These are phyloP conservation scores for Xanthoceras sorbifolium DNA, from an alignment of 345 rosid genomes.

Conservation along the genomic window DNA sequence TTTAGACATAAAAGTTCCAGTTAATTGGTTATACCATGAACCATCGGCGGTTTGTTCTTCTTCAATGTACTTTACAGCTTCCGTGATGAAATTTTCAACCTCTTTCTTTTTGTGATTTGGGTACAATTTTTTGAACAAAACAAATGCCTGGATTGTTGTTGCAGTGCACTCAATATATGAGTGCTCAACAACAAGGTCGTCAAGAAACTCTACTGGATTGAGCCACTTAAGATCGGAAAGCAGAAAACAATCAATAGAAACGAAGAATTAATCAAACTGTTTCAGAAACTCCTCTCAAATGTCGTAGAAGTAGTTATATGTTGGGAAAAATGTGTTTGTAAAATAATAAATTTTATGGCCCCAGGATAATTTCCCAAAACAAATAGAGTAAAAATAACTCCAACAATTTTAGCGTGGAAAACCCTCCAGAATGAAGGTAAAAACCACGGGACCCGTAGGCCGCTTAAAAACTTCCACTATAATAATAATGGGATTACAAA, in stretches of 20 bases:
- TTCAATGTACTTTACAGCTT: conserved; percentile 40
- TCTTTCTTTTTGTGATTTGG: conserved; percentile 43
- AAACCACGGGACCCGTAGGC: too few species aligned
- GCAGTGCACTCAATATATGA: conserved; percentile 57
- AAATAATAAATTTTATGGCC: too few species aligned
- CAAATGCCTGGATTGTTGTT: conserved; percentile 47
- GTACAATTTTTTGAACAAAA: conserved; percentile 41
- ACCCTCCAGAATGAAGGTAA: too few species aligned
- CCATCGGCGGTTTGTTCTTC: conserved; percentile 48
- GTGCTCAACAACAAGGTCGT: conserved; percentile 43
- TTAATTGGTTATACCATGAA: conserved; percentile 39
- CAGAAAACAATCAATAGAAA: background rate
- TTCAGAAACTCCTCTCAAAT: too few species aligned
- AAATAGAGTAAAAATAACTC: too few species aligned
- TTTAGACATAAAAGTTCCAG: too few species aligned
- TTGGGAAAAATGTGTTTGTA: too few species aligned
- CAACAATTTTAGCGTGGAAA: too few species aligned
- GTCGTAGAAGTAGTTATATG: too few species aligned
- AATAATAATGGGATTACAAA: too few species aligned
- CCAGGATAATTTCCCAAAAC: too few species aligned
- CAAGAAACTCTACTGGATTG: conserved; percentile 51
- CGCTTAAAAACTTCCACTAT: too few species aligned
- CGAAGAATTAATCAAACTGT: background rate
- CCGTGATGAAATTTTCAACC: conserved; percentile 40
- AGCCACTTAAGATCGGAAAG: conserved; percentile 32